Percentiles rank a stretch among this genome's conserved stretches.
phyloP scores from a whole-genome alignment of 192 early-diverging fungal genomes.

The Backusella morwellensis region DNA sequence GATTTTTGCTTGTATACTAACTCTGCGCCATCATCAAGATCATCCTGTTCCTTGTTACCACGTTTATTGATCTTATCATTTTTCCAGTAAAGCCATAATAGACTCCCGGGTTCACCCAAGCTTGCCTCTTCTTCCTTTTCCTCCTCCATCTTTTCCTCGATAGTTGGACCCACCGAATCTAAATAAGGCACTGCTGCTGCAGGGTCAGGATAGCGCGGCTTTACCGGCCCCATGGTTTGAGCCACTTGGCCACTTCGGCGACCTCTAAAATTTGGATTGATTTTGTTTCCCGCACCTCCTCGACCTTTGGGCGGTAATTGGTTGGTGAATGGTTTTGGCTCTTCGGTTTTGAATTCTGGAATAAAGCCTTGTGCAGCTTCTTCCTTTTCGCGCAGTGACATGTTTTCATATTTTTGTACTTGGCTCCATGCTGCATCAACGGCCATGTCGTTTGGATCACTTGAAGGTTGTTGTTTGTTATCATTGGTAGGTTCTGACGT shows the following conservation, averaged over 20 bases:
- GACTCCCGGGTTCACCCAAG: neutral
- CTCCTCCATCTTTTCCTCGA: neutral
- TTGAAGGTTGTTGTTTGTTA: neutral
- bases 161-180: neutral
- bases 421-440: constrained; percentile 23
- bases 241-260: neutral
- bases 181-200: constrained; percentile 15
- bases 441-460: neutral
- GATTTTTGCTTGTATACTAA: constrained; percentile 10
- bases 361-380: constrained; percentile 13
- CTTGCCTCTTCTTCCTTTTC: constrained; percentile 8
- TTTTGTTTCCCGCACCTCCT: neutral
- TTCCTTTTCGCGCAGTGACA: constrained; percentile 25
- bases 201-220: constrained; percentile 7
- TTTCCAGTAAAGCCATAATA: constrained; percentile 26
- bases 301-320: neutral
- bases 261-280: neutral
- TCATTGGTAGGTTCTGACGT: neutral
- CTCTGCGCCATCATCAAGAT: constrained; percentile 11
- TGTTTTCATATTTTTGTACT: constrained; percentile 20
- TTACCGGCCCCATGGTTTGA: neutral
- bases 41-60: neutral
- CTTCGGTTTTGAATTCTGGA: neutral
- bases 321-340: neutral
- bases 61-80: constrained; percentile 10